Evolutionary conservation across 2,329 filamentous ascomycete genomes (phyloP).

Genomic region (Zelopaecilomyces penicillatus): DNA sequence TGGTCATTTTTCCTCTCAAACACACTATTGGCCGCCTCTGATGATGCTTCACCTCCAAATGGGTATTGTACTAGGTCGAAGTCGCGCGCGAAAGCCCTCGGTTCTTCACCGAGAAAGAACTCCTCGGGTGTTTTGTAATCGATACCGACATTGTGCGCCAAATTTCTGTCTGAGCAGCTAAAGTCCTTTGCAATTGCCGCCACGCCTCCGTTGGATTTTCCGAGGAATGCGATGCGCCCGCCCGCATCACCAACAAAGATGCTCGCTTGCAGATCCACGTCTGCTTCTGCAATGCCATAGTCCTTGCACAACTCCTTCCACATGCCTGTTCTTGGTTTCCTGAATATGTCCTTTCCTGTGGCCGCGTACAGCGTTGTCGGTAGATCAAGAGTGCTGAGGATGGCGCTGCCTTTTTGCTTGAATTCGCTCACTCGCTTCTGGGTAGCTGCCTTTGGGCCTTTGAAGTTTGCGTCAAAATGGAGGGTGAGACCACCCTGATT

Average conservation of each 20-base stretch:
- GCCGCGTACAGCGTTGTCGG: constrained; percentile 80
- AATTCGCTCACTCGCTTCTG: constrained; percentile 67
- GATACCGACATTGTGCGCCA: constrained; percentile 78
- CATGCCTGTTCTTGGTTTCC: constrained; percentile 86
- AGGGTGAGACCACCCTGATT: constrained; percentile 83
- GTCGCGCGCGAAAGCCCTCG: constrained; percentile 56
- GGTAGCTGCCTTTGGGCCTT: constrained; percentile 45
- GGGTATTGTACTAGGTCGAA: constrained; percentile 62
- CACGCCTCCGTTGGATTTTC: constrained; percentile 13
- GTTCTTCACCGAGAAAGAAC: constrained; percentile 66
- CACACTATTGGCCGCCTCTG: constrained; percentile 26
- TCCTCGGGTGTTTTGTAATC: constrained; percentile 82
- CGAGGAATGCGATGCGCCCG: constrained; percentile 41
- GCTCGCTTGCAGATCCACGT: constrained; percentile 61
- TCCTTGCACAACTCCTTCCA: constrained; percentile 60
- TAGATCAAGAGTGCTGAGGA: constrained; percentile 65
- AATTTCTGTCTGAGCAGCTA: constrained; percentile 63
- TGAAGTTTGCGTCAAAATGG: constrained; percentile 61
- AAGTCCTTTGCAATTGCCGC: constrained; percentile 44
- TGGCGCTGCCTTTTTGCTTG: constrained; percentile 66
- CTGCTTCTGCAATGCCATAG: constrained; percentile 45
- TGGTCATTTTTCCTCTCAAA: constrained; percentile 54
- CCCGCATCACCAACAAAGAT: constrained; percentile 88
- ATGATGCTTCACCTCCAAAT: constrained; percentile 17
- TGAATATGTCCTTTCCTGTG: constrained; percentile 69